Evolutionary conservation across 257 asterid species (phyloP), one percentile per base, ranked within the genome.

Genomic region (Solanum bulbocastanum): DNA sequence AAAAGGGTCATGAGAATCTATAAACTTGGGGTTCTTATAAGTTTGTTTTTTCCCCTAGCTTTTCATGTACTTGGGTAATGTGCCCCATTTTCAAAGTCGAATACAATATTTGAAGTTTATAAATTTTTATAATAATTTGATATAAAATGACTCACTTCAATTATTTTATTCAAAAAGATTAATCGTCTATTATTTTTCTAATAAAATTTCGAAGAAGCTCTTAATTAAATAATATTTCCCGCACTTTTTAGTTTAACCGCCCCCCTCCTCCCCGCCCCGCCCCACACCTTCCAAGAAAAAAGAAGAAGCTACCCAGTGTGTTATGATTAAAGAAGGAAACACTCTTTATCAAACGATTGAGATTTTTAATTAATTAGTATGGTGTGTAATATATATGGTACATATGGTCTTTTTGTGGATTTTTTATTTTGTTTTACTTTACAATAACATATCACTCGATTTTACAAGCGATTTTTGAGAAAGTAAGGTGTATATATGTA

Each of bases 11-110:
- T 72, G 25, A 18, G 27, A 84, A 85, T 58, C 87, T 86, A 68
- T 13, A 36, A n/a, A 73, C 65, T 42, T 76, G 22, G 84, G 39
- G 65, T 42, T 78, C 84, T 78, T 42, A 78, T 1, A 78, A 78
- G n/a, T 78, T 78, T 78, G 7, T 42, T 39, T 78, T 75, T 37
- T 18, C 5, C 18, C 35, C 40, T n/a, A 83, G 79, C 88, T 40
- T 89, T 66, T 56, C 62, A 33, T 71, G 46, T 87, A 81, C 84
- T 89, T 87, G 88, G 83, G 65, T 82, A 86, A 37, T 23, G 90
- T 74, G 90, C 89, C 74, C 3, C 20, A 10, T 4, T 16, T 5
- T 5, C 4, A 1, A 18, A 71, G 1, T 30, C 23, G 37, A 7
- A 68, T 27, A 68, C 0, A 1, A 0, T 13, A 68, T 69, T 69